A percentile compares a stretch with the other conserved stretches of the same genome.
Evolutionary conservation across 176 grass and related monocot species (phyloP).

Genomic region (Triticum monococcum): DNA sequence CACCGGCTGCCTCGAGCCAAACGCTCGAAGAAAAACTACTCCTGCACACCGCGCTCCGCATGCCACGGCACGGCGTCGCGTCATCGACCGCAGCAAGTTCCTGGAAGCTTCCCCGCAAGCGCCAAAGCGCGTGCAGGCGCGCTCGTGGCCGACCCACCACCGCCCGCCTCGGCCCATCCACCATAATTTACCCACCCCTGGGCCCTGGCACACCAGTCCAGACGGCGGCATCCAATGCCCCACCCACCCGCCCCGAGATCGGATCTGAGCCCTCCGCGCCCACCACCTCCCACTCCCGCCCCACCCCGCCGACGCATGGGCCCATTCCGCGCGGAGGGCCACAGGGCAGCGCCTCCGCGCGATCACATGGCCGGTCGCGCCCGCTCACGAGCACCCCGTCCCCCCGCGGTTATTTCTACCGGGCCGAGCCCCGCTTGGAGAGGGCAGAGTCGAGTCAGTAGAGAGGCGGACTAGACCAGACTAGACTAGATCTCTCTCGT

Average conservation of each 20-base stretch:
- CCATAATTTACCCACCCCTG: background rate
- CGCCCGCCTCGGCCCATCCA: background rate
- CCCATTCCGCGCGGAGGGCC: rapidly evolving
- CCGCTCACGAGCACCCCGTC: background rate
- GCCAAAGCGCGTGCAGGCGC: background rate
- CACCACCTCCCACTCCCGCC: background rate
- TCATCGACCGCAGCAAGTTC: background rate
- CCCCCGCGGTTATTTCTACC: background rate
- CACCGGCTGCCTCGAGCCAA: too few relatives aligned
- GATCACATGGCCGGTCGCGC: background rate
- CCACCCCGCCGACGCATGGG: background rate
- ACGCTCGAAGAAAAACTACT: background rate
- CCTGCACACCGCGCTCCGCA: background rate
- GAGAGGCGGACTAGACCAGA: background rate
- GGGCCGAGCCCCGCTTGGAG: background rate
- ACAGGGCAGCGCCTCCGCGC: background rate
- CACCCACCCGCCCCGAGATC: background rate
- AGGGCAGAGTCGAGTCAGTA: background rate
- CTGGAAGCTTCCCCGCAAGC: background rate
- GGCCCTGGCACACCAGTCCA: background rate
- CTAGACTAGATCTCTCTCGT: background rate
- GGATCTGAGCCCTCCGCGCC: background rate
- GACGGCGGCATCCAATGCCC: background rate
- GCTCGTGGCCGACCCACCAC: background rate
- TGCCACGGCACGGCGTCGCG: too few relatives aligned